phyloP scores from a whole-genome alignment of 768 basidiomycete genomes.

The Daedaleopsis nitida region DNA sequence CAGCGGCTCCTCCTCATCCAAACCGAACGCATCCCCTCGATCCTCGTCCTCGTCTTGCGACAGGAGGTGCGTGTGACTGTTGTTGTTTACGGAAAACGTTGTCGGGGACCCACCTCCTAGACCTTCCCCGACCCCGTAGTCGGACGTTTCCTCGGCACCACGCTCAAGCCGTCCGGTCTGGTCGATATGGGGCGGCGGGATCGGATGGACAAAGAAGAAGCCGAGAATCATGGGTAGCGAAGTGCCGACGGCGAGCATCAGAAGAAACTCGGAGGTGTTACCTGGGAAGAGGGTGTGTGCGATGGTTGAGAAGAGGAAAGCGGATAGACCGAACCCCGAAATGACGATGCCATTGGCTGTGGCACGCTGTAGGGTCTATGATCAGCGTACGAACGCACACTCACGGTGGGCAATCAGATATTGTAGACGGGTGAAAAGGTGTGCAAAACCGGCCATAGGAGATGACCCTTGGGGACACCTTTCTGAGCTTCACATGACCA shows the following conservation, averaged over 20 bases:
- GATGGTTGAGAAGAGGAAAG: slow-evolving; percentile 84
- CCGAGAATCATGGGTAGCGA: slow-evolving; percentile 80
- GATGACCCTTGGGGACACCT: too few relatives aligned
- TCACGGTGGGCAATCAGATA: too few relatives aligned
- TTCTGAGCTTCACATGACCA: too few relatives aligned
- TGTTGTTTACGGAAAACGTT: slow-evolving; percentile 29
- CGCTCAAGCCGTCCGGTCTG: slow-evolving; percentile 21
- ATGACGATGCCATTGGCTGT: slow-evolving; percentile 77
- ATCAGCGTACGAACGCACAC: not conserved
- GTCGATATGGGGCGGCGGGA: slow-evolving; percentile 55
- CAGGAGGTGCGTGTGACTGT: slow-evolving; percentile 30
- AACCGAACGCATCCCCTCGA: slow-evolving; percentile 23
- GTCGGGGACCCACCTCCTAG: slow-evolving; percentile 16
- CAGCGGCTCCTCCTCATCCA: slow-evolving; percentile 25
- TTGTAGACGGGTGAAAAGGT: too few relatives aligned
- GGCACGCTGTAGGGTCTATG: slow-evolving; percentile 52
- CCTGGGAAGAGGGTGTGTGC: slow-evolving; percentile 74
- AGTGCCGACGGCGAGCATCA: slow-evolving; percentile 77
- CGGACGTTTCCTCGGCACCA: slow-evolving; percentile 23
- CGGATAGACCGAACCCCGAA: slow-evolving; percentile 89
- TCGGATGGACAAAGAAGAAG: slow-evolving; percentile 66
- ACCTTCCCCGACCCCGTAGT: slow-evolving; percentile 22
- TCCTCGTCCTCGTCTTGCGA: slow-evolving; percentile 24
- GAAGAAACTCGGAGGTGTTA: slow-evolving; percentile 75
- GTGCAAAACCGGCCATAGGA: too few relatives aligned